Evolutionary conservation across 2,329 filamentous ascomycete genomes (phyloP).

Genomic region (Beauveria australis): DNA sequence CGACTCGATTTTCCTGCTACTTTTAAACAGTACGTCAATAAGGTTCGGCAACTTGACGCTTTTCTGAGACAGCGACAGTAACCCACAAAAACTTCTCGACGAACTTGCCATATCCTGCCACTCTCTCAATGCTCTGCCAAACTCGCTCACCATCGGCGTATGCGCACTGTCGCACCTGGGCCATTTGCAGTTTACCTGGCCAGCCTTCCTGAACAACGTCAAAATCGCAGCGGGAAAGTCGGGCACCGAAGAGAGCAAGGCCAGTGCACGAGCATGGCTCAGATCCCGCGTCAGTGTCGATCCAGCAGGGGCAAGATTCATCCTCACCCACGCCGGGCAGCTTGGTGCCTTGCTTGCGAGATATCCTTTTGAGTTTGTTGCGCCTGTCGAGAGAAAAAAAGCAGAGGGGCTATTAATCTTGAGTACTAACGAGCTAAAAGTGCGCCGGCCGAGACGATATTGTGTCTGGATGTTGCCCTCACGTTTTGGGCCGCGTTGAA

Average conservation of each 20-base stretch:
- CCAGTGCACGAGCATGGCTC: not conserved
- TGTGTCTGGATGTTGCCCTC: conserved; percentile 1
- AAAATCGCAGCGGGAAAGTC: conserved; percentile 8
- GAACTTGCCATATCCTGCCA: not conserved
- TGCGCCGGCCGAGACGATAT: conserved; percentile 1
- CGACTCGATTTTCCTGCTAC: not conserved
- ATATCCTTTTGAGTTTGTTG: conserved; percentile 6
- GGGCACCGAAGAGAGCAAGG: conserved; percentile 6
- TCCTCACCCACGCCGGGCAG: not conserved
- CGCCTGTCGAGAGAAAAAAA: not conserved
- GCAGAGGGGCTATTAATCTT: too few relatives aligned
- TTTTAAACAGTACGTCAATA: not conserved
- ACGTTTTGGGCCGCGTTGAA: conserved; percentile 8
- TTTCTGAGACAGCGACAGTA: not conserved
- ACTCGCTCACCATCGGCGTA: not conserved
- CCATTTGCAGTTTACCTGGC: conserved; percentile 10
- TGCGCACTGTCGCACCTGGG: conserved; percentile 3
- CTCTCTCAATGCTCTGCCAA: not conserved
- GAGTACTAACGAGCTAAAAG: not conserved
- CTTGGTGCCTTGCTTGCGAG: conserved; percentile 3
- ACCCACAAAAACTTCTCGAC: conserved; percentile 8
- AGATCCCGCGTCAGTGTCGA: not conserved
- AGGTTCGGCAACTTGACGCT: not conserved
- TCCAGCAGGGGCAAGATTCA: not conserved
- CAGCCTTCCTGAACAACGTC: conserved; percentile 5